These are phyloP conservation scores for Leccinum fallax DNA, from an alignment of 1,284 basidiomycete genomes.

Conservation along the genomic window DNA sequence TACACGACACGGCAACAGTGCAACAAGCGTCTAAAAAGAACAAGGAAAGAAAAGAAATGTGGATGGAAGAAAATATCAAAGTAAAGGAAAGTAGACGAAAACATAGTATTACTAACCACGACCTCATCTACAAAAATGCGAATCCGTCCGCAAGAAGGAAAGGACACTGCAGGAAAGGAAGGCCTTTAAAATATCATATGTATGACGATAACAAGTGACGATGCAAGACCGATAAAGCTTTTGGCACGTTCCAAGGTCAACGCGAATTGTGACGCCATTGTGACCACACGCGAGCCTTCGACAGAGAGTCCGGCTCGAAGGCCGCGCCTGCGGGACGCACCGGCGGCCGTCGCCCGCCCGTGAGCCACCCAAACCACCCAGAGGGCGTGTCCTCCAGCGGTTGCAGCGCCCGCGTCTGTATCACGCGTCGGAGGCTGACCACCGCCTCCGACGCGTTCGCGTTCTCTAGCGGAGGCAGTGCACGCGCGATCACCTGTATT, in stretches of 20 bases:
- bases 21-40: neutral
- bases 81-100: neutral
- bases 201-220: neutral
- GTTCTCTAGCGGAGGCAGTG: conserved; percentile 16
- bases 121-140: neutral
- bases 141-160: neutral
- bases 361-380: conserved; percentile 28
- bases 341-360: conserved; percentile 7
- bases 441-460: conserved; percentile 6
- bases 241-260: neutral
- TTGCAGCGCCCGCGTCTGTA: conserved; percentile 27
- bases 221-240: neutral
- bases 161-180: neutral
- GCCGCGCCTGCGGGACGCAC: neutral
- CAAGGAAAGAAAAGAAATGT: neutral
- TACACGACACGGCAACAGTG: neutral
- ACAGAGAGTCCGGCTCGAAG: conserved; percentile 17
- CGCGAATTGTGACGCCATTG: conserved; percentile 3
- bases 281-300: conserved; percentile 19
- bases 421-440: conserved; percentile 13
- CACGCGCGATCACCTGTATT: conserved; percentile 27
- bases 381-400: conserved; percentile 24
- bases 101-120: neutral
- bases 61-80: neutral
- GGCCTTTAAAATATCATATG: neutral